These are phyloP conservation scores for Sclerotinia glacialis DNA, from an alignment of 2,329 filamentous ascomycete species.

Conservation along the genomic window DNA sequence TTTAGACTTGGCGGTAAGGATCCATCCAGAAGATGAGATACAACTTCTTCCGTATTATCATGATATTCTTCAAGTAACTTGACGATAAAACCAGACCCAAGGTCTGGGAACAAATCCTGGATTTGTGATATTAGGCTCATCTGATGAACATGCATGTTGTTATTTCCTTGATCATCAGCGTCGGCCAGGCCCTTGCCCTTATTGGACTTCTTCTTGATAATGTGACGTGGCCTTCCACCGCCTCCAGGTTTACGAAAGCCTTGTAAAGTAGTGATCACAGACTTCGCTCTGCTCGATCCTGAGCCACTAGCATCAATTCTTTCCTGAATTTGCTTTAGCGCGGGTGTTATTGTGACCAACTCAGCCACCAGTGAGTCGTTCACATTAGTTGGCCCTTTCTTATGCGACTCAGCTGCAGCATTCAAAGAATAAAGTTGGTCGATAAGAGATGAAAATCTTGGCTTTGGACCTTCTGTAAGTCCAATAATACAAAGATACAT, in stretches of 20 bases:
- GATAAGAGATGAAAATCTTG: conserved; percentile 71
- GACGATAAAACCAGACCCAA: conserved; percentile 79
- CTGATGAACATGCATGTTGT: conserved; percentile 62
- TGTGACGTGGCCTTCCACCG: conserved; percentile 50
- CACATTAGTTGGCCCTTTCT: conserved; percentile 51
- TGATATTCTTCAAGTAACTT: conserved; percentile 76
- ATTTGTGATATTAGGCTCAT: conserved; percentile 85
- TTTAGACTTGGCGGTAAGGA: conserved; percentile 68
- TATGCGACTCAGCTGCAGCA: conserved; percentile 63
- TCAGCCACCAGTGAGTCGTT: conserved; percentile 76
- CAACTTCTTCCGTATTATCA: conserved; percentile 74
- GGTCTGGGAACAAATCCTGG: conserved; percentile 88
- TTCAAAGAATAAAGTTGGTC: conserved; percentile 85
- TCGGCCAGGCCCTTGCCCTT: conserved; percentile 50
- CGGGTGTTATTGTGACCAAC: conserved; percentile 74
- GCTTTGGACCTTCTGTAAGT: conserved; percentile 62
- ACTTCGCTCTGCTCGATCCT: conserved; percentile 55
- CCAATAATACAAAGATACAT: conserved; percentile 73
- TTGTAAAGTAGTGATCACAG: conserved; percentile 59
- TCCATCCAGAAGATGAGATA: conserved; percentile 77
- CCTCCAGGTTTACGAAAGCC: conserved; percentile 57
- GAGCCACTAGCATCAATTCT: conserved; percentile 50
- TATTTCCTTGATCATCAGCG: conserved; percentile 42
- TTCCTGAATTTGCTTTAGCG: conserved; percentile 62
- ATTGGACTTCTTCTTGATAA: conserved; percentile 36